A percentile compares a stretch with the other conserved stretches of the same genome.
Conservation (phyloP, 1,284 basidiomycete genomes). For the Tremellales sp. region DNA sequence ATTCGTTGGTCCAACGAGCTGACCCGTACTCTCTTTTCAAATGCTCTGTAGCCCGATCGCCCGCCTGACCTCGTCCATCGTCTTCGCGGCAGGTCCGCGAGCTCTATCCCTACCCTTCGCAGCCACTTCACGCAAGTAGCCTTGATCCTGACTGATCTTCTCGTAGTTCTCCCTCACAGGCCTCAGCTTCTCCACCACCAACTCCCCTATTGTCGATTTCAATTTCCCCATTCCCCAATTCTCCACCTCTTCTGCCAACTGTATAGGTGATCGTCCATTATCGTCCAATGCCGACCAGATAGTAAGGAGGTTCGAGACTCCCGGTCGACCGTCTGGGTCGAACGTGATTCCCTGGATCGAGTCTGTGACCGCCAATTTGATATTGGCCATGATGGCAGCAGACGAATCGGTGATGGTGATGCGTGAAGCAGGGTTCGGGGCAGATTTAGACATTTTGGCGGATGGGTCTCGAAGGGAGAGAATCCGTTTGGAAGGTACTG, state of each 20-base stretch:
- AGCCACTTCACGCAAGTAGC: not conserved
- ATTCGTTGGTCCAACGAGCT: no score
- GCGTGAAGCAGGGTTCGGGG: slow-evolving; percentile 55
- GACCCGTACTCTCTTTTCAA: no score
- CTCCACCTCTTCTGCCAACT: not conserved
- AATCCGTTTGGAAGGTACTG: slow-evolving; percentile 68
- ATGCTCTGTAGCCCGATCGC: not conserved
- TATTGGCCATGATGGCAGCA: slow-evolving; percentile 21
- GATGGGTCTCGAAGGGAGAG: slow-evolving; percentile 80
- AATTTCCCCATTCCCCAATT: not conserved
- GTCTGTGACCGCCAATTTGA: not conserved
- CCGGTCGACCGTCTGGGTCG: not conserved
- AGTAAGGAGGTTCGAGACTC: slow-evolving; percentile 2
- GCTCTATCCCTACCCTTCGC: not conserved
- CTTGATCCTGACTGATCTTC: not conserved
- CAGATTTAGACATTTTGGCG: slow-evolving; percentile 94
- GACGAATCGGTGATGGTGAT: slow-evolving; percentile 23
- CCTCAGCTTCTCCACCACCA: slow-evolving; percentile 52
- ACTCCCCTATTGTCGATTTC: slow-evolving; percentile 24
- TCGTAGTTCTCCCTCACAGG: slow-evolving; percentile 36
- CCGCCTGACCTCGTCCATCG: not conserved
- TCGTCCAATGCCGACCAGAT: slow-evolving; percentile 30
- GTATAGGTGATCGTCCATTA: slow-evolving; percentile 20
- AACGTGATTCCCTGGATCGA: not conserved
- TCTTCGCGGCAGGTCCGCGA: not conserved